Percentiles rank a stretch among this genome's conserved stretches.
Conservation (phyloP, 768 basidiomycete genomes). For the Kwoniella mangroviensis region DNA sequence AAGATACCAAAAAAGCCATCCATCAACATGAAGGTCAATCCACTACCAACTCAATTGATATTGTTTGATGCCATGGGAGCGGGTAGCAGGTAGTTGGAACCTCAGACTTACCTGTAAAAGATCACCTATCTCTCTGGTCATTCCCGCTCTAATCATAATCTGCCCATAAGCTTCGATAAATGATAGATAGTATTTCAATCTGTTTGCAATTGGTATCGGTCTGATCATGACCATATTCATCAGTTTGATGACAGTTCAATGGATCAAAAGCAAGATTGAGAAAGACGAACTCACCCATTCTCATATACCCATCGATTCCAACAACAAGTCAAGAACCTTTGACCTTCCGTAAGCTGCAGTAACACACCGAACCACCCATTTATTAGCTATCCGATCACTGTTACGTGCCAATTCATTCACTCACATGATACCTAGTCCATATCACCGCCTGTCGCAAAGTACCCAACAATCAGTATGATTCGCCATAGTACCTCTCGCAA, state of each 20-base stretch:
- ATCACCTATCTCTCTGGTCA: slow-evolving; percentile 22
- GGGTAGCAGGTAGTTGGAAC: too few species aligned
- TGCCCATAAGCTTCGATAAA: slow-evolving; percentile 33
- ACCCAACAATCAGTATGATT: not conserved
- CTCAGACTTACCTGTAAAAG: slow-evolving; percentile 26
- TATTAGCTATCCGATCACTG: too few species aligned
- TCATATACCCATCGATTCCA: slow-evolving; percentile 40
- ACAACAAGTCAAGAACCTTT: slow-evolving; percentile 26
- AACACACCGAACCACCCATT: not conserved
- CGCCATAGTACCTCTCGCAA: not conserved
- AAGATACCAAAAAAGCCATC: not conserved
- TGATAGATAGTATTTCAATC: slow-evolving; percentile 6
- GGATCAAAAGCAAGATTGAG: not conserved
- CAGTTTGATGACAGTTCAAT: too few species aligned
- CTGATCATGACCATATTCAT: slow-evolving; percentile 6
- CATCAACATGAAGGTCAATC: not conserved
- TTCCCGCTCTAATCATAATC: slow-evolving; percentile 26
- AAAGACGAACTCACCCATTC: slow-evolving; percentile 29
- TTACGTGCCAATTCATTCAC: not conserved
- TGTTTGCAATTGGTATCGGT: slow-evolving; percentile 10
- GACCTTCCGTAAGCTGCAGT: slow-evolving; percentile 24
- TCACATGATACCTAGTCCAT: slow-evolving; percentile 36
- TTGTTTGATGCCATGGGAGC: too few species aligned
- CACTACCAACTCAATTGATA: not conserved
- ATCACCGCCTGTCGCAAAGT: slow-evolving; percentile 16